These are phyloP conservation scores for Mariannaea elegans DNA, from an alignment of 2,329 filamentous ascomycete species.

Conservation along the genomic window DNA sequence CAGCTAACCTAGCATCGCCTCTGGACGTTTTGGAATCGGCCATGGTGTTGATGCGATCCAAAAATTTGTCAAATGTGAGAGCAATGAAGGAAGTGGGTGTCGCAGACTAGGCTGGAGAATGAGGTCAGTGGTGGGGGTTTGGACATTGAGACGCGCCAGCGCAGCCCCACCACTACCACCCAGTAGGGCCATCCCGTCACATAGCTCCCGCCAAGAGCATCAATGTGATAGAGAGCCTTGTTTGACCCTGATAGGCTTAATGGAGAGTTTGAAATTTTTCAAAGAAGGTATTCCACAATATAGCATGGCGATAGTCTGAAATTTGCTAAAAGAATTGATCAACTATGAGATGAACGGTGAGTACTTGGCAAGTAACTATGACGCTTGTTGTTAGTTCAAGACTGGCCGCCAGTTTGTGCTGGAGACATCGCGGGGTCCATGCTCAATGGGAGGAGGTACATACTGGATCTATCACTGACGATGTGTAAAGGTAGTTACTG, in stretches of 20 bases:
- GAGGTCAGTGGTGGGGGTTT: slow-evolving; percentile 40
- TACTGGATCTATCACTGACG: background rate
- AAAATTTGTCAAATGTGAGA: slow-evolving; percentile 1
- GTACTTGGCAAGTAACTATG: too few species aligned
- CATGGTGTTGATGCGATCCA: slow-evolving; percentile 33
- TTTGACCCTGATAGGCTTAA: background rate
- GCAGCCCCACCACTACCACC: slow-evolving; percentile 28
- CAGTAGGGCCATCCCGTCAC: slow-evolving; percentile 16
- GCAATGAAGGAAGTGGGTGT: slow-evolving; percentile 18
- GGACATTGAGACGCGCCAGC: slow-evolving; percentile 29
- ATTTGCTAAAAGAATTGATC: background rate
- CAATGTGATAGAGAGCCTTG: background rate
- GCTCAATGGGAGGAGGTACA: background rate
- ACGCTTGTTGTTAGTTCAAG: too few species aligned
- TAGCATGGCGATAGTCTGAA: too few species aligned
- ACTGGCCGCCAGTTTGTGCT: background rate
- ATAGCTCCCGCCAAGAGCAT: slow-evolving; percentile 3
- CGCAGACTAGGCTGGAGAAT: slow-evolving; percentile 24
- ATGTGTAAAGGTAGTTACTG: background rate
- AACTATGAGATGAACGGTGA: too few species aligned
- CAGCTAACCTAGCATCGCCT: slow-evolving; percentile 53
- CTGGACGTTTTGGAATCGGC: slow-evolving; percentile 38
- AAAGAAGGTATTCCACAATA: too few species aligned
- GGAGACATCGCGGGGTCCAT: background rate
- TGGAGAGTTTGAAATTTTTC: too few species aligned